Base-by-base conservation (phyloP, 73 alveolate species). In the Paramecium caudatum region DNA sequence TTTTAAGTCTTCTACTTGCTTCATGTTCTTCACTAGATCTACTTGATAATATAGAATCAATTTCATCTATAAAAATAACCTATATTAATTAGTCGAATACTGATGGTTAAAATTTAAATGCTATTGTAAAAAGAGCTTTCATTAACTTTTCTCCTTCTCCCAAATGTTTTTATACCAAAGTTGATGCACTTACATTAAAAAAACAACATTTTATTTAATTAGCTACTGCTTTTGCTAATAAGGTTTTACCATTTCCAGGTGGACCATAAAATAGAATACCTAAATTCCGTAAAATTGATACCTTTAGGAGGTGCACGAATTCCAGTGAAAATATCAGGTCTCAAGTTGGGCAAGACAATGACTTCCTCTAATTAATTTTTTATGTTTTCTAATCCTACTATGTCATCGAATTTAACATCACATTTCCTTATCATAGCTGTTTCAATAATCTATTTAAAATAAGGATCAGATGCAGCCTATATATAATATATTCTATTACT, bases 81-180 rank as follows among this genome's bases (percentile, higher is more conserved):
- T n/a, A n/a, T n/a, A n/a, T n/a, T n/a, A n/a, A n/a, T n/a, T n/a
- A n/a, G n/a, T n/a, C 99, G 65, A 36, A 94, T 69, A 99, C 97
- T 15, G 98, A 91, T 19, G 99, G 99, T 8, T 98, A 99, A 86
- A 96, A 95, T 82, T 95, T 91, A 45, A 96, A 91, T 45, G 99
- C 99, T 97, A 95, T 94, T 33, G 94, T 95, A 47, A 92, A 94
- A 23, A 97, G 80, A 0, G 99, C 95, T 70, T 96, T 91, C 45
- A 98, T 99, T 88, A 97, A 90, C 91, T 98, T 98, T 84, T 98
- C 99, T 45, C 99, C 99, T 94, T 98, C 99, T 39, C 99, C 99
- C 10, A 98, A 97, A 99, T 99, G 97, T 93, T 98, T 98, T 21
- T 97, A 94, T 15, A 97, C 96, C 49, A 97, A 82, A 1, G 97